phyloP scores from a whole-genome alignment of 164 flowering plant species.

The Annona squamosa region DNA sequence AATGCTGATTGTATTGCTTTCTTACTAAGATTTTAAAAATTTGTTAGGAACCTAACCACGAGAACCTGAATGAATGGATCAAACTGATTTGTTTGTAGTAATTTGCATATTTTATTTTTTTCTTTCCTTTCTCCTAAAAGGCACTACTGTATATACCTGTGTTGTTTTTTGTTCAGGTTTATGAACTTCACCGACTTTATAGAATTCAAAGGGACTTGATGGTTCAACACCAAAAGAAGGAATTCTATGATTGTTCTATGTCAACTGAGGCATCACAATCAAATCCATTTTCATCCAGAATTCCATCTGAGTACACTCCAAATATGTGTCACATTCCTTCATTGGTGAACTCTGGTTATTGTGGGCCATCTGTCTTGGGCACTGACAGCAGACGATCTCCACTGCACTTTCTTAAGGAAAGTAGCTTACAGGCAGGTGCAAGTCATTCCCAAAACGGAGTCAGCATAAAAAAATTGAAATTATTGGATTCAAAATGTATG shows the following conservation, averaged over 20 bases:
- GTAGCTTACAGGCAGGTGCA: slow-evolving; percentile 23
- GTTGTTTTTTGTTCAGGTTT: slow-evolving; percentile 40
- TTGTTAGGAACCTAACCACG: neutral
- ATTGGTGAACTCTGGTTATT: slow-evolving; percentile 32
- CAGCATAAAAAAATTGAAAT: slow-evolving; percentile 34
- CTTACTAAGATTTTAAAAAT: neutral
- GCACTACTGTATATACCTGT: neutral
- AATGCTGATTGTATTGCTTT: neutral
- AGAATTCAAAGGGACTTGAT: slow-evolving; percentile 76
- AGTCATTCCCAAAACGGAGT: slow-evolving; percentile 36
- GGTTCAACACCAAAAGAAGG: slow-evolving; percentile 61
- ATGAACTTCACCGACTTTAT: slow-evolving; percentile 88
- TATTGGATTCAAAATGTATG: slow-evolving; percentile 48
- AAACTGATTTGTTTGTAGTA: too few relatives aligned
- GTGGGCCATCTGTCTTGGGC: slow-evolving; percentile 42
- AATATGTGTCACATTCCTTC: slow-evolving; percentile 38
- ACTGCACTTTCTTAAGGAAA: slow-evolving; percentile 38
- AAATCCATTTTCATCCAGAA: slow-evolving; percentile 44
- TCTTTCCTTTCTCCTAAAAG: neutral
- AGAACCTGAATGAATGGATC: neutral
- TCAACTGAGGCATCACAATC: slow-evolving; percentile 40
- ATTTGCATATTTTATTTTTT: neutral
- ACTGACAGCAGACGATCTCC: slow-evolving; percentile 39
- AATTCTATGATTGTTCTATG: slow-evolving; percentile 26
- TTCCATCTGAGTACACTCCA: slow-evolving; percentile 35